Conservation (phyloP, 2,329 filamentous ascomycete genomes). For the Apiospora rasikravindrae region DNA sequence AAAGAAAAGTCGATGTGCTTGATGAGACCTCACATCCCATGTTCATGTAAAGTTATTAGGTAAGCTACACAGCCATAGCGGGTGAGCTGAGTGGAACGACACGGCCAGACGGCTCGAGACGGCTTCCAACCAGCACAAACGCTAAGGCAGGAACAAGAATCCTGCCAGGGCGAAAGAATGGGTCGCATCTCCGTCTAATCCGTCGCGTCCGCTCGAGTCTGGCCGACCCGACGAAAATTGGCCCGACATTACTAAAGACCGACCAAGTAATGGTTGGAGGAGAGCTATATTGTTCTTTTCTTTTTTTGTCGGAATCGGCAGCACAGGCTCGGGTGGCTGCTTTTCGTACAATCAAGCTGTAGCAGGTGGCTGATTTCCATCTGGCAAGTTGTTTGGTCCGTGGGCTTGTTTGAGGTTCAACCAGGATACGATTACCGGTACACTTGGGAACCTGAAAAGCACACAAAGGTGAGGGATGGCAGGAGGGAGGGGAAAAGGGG, state of each 20-base stretch:
- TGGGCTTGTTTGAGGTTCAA: constrained; percentile 12
- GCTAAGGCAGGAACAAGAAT: constrained; percentile 13
- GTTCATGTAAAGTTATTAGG: neutral
- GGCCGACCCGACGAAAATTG: neutral
- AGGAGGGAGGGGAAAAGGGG: constrained; percentile 1
- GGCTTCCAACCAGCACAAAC: neutral
- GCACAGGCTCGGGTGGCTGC: neutral
- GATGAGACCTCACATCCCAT: neutral
- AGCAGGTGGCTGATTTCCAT: constrained; percentile 9
- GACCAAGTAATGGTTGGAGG: neutral
- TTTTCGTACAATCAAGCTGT: neutral
- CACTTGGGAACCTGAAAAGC: neutral
- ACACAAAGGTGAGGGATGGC: constrained; percentile 3
- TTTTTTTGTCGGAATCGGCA: constrained; percentile 5
- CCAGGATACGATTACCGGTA: neutral
- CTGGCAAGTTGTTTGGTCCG: neutral
- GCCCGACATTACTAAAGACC: neutral
- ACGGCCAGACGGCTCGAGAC: neutral
- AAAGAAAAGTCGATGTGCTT: neutral
- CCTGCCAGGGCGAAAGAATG: neutral
- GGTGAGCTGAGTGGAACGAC: neutral
- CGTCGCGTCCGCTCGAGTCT: constrained; percentile 2
- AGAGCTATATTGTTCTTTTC: neutral
- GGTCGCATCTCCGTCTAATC: neutral
- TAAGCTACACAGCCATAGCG: neutral